Conservation (phyloP, 2,329 filamentous ascomycete species). For the Colletotrichum sp. region DNA sequence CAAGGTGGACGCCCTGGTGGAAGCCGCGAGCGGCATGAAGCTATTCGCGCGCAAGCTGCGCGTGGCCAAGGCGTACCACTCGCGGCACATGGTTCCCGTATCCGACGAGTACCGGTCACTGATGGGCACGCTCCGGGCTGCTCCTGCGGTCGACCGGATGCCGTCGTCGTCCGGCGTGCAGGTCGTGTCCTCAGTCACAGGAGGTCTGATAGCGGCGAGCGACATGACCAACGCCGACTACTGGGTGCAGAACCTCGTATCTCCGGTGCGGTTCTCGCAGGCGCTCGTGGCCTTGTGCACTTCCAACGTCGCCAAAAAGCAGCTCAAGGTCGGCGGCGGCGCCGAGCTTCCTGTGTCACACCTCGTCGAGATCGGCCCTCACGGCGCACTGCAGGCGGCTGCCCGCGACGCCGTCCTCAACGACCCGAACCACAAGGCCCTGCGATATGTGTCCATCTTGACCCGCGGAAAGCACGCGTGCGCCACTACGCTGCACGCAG, state of each 20-base stretch:
- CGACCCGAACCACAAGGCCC: constrained; percentile 50
- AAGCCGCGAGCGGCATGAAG: constrained; percentile 33
- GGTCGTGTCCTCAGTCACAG: constrained; percentile 1
- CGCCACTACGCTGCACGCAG: neutral
- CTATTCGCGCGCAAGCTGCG: constrained; percentile 16
- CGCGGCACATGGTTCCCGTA: constrained; percentile 18
- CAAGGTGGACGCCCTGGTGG: constrained; percentile 18
- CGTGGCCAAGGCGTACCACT: constrained; percentile 27
- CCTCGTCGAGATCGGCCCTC: constrained; percentile 13
- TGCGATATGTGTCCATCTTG: neutral
- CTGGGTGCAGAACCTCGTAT: constrained; percentile 6
- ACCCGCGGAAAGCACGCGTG: neutral
- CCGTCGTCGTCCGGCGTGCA: constrained; percentile 33
- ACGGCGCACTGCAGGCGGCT: constrained; percentile 30
- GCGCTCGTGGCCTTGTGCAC: constrained; percentile 7
- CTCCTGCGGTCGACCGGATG: neutral
- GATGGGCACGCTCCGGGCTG: neutral
- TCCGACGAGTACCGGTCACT: neutral
- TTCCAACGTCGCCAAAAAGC: neutral
- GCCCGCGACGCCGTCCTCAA: constrained; percentile 50
- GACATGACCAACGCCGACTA: neutral
- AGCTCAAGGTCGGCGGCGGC: constrained; percentile 27
- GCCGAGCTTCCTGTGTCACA: neutral
- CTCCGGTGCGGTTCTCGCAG: neutral
- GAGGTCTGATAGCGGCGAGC: neutral